Conservation (phyloP, 139 green algal species). For the Tetratostichococcus sp. region DNA sequence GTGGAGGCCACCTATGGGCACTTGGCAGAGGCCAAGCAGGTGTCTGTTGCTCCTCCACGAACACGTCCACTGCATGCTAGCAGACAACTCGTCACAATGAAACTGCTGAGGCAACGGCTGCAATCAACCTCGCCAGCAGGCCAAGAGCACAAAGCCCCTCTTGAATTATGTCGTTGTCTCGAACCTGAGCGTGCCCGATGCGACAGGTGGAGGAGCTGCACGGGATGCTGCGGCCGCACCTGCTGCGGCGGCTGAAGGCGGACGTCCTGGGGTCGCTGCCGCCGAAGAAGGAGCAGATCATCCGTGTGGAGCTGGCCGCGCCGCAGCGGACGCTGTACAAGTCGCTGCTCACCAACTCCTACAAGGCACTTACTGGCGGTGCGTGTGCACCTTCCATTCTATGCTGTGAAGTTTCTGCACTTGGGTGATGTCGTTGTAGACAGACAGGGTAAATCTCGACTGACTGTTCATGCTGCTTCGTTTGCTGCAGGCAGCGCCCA, state of each 20-base stretch:
- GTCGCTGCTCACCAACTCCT: slow-evolving; percentile 43
- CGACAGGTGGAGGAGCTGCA: slow-evolving; percentile 65
- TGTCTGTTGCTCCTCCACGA: too few species aligned
- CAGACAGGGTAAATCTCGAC: too few species aligned
- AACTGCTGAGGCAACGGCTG: too few species aligned
- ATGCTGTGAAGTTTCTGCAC: too few species aligned
- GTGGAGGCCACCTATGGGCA: slow-evolving; percentile 48
- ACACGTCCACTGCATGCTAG: too few species aligned
- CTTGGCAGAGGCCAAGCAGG: slow-evolving; percentile 50
- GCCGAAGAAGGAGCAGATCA: slow-evolving; percentile 79
- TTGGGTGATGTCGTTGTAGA: too few species aligned
- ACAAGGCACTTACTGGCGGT: slow-evolving; percentile 22
- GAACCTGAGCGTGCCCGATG: too few species aligned
- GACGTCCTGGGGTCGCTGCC: slow-evolving; percentile 78
- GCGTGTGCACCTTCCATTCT: neutral
- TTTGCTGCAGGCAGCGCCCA: slow-evolving; percentile 3
- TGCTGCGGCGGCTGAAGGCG: slow-evolving; percentile 75
- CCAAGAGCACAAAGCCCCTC: too few species aligned
- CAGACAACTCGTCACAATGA: too few species aligned
- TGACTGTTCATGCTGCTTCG: too few species aligned
- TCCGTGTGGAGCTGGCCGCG: slow-evolving; percentile 56
- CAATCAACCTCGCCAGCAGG: too few species aligned
- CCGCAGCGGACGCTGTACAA: slow-evolving; percentile 53
- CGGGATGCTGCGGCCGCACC: slow-evolving; percentile 52
- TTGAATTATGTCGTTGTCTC: too few species aligned